phyloP scores from a whole-genome alignment of 768 basidiomycete species.

The Lentinula raphanica region DNA sequence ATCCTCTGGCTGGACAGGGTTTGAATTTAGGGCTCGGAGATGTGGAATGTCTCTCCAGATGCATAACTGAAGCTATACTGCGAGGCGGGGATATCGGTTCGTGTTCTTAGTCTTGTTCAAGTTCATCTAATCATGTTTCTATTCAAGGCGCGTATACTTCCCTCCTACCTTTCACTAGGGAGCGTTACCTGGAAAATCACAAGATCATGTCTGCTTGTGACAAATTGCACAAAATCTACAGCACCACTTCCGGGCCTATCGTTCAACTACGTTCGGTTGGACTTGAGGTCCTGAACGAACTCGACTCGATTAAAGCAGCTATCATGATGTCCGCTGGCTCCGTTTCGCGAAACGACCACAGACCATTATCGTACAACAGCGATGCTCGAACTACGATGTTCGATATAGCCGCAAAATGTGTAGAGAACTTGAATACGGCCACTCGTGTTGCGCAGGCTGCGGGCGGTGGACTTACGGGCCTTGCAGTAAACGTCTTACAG shows the following conservation, averaged over 20 bases:
- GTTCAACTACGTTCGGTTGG: slow-evolving; percentile 89
- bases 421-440: slow-evolving; percentile 37
- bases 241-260: slow-evolving; percentile 56
- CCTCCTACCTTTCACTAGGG: slow-evolving; percentile 70
- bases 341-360: slow-evolving; percentile 23
- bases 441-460: slow-evolving; percentile 26
- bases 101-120: slow-evolving; percentile 15
- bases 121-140: neutral
- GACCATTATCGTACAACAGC: slow-evolving; percentile 4
- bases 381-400: slow-evolving; percentile 20
- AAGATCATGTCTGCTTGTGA: slow-evolving; percentile 78
- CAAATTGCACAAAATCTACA: slow-evolving; percentile 86
- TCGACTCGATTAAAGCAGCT: slow-evolving; percentile 75
- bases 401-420: slow-evolving; percentile 36
- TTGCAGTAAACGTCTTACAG: slow-evolving; percentile 24
- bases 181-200: slow-evolving; percentile 85
- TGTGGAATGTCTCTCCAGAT: slow-evolving; percentile 63
- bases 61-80: slow-evolving; percentile 51
- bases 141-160: slow-evolving; percentile 65
- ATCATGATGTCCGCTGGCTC: slow-evolving; percentile 77
- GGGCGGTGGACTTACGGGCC: slow-evolving; percentile 20
- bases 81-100: slow-evolving; percentile 81
- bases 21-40: slow-evolving; percentile 92
- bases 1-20: slow-evolving; percentile 95
- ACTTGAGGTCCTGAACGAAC: slow-evolving; percentile 86